These are phyloP conservation scores for Diplogelasinospora grovesii DNA, from an alignment of 495 filamentous ascomycete genomes.

Conservation along the genomic window DNA sequence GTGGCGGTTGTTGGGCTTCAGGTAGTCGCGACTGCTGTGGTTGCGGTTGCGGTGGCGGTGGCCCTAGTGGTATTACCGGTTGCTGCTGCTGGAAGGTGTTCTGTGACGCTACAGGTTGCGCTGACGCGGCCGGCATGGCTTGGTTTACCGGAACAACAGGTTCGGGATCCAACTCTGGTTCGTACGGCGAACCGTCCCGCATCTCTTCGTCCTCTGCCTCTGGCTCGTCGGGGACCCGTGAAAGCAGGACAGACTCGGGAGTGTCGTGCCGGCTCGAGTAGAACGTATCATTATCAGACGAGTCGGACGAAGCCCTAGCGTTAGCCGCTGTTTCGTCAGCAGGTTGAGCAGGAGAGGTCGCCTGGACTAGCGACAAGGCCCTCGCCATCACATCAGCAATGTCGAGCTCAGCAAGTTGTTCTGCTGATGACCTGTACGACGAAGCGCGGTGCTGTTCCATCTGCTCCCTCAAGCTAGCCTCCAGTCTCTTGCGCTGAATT, in stretches of 20 bases:
- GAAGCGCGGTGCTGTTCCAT: slow-evolving; percentile 56
- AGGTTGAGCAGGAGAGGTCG: slow-evolving; percentile 27
- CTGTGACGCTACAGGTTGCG: too few relatives aligned
- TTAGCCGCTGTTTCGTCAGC: slow-evolving; percentile 56
- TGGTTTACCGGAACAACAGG: slow-evolving; percentile 5
- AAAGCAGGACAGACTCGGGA: slow-evolving; percentile 35
- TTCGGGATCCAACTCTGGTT: slow-evolving; percentile 22
- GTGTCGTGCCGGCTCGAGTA: slow-evolving; percentile 74
- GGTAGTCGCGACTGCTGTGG: too few relatives aligned
- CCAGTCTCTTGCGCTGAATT: slow-evolving; percentile 71
- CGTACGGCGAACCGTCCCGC: slow-evolving; percentile 29
- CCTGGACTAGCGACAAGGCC: slow-evolving; percentile 61
- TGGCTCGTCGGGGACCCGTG: slow-evolving; percentile 33
- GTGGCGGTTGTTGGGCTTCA: too few relatives aligned
- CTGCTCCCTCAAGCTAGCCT: slow-evolving; percentile 69
- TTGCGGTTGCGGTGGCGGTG: too few relatives aligned
- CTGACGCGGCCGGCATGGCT: slow-evolving; percentile 4
- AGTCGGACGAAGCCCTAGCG: slow-evolving; percentile 59
- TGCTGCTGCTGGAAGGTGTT: too few relatives aligned
- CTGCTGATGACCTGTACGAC: too few relatives aligned
- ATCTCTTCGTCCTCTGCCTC: slow-evolving; percentile 39
- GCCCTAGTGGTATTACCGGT: too few relatives aligned
- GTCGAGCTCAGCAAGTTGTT: slow-evolving; percentile 65
- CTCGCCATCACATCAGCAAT: slow-evolving; percentile 65
- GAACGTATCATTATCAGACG: slow-evolving; percentile 88